phyloP scores from a whole-genome alignment of 306 rosid species.

The Sesbania bispinosa region DNA sequence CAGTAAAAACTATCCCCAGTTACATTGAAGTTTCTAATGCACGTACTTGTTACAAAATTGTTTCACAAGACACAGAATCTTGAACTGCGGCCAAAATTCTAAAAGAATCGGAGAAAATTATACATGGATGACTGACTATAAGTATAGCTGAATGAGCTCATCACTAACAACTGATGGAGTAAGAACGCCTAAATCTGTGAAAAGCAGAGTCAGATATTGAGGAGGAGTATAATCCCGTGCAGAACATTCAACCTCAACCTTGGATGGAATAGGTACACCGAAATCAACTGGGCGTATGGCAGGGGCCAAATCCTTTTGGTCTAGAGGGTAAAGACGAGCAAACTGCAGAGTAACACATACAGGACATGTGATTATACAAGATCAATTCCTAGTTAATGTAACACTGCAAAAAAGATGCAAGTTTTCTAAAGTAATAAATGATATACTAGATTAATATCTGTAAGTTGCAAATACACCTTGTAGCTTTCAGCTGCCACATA shows the following conservation, averaged over 20 bases:
- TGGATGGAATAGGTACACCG: slow-evolving; percentile 90
- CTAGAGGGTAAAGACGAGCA: slow-evolving; percentile 93
- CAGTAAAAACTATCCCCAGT: not conserved
- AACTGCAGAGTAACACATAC: slow-evolving; percentile 53
- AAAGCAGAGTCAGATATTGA: slow-evolving; percentile 80
- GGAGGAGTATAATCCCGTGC: slow-evolving; percentile 99
- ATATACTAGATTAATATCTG: not conserved
- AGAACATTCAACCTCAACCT: slow-evolving; percentile 93
- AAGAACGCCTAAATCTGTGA: slow-evolving; percentile 93
- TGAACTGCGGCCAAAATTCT: not conserved
- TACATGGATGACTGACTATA: slow-evolving; percentile 38
- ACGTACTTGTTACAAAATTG: slow-evolving; percentile 24
- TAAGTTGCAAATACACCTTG: slow-evolving; percentile 52
- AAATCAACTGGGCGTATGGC: slow-evolving; percentile 84
- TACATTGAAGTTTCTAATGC: not conserved
- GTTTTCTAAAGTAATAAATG: not conserved
- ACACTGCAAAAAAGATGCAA: slow-evolving; percentile 4
- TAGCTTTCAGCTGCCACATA: slow-evolving; percentile 98
- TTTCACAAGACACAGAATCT: slow-evolving; percentile 2
- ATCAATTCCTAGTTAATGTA: not conserved
- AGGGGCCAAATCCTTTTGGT: slow-evolving; percentile 93
- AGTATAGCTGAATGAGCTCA: slow-evolving; percentile 94
- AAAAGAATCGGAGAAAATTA: not conserved
- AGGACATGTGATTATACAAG: slow-evolving; percentile 6
- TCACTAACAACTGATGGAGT: slow-evolving; percentile 96